Evolutionary conservation across 179 eudicot species (phyloP).

Genomic region (Vitellaria paradoxa): DNA sequence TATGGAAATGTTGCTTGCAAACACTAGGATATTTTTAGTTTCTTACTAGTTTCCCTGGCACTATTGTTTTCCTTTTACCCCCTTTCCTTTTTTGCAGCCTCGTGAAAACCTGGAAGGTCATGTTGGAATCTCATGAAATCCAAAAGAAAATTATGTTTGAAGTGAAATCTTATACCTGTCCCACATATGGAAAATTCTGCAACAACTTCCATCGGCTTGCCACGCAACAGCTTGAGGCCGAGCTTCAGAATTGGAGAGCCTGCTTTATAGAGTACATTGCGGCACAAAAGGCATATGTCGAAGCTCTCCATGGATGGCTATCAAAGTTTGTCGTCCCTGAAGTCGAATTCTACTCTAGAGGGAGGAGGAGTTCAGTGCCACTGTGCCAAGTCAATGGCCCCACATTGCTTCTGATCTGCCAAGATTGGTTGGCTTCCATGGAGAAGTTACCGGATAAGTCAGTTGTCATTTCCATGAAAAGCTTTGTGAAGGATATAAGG

Average conservation of each 20-base stretch:
- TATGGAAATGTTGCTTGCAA: conserved; percentile 28
- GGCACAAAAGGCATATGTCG: conserved; percentile 55
- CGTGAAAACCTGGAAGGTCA: conserved; percentile 56
- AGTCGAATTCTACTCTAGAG: conserved; percentile 52
- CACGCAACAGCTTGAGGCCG: conserved; percentile 68
- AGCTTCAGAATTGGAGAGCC: conserved; percentile 61
- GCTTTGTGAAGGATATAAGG: conserved; percentile 65
- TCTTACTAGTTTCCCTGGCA: background rate
- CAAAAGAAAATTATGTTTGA: conserved; percentile 65
- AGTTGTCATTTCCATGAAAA: conserved; percentile 63
- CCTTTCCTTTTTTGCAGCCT: conserved; percentile 38
- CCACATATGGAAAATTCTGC: conserved; percentile 46
- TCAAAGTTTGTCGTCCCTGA: conserved; percentile 72
- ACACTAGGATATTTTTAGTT: background rate
- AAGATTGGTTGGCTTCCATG: conserved; percentile 61
- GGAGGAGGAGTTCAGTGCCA: conserved; percentile 36
- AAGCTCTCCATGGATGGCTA: conserved; percentile 61
- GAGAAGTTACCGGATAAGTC: conserved; percentile 73
- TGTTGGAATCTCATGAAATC: conserved; percentile 68
- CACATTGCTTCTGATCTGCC: conserved; percentile 62
- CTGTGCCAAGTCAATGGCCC: conserved; percentile 57
- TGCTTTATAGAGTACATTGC: conserved; percentile 53
- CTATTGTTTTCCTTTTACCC: background rate
- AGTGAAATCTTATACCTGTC: conserved; percentile 49
- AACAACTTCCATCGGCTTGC: conserved; percentile 61